Evolutionary conservation across 2,329 filamentous ascomycete genomes (phyloP).

Genomic region (Epichloe festucae): DNA sequence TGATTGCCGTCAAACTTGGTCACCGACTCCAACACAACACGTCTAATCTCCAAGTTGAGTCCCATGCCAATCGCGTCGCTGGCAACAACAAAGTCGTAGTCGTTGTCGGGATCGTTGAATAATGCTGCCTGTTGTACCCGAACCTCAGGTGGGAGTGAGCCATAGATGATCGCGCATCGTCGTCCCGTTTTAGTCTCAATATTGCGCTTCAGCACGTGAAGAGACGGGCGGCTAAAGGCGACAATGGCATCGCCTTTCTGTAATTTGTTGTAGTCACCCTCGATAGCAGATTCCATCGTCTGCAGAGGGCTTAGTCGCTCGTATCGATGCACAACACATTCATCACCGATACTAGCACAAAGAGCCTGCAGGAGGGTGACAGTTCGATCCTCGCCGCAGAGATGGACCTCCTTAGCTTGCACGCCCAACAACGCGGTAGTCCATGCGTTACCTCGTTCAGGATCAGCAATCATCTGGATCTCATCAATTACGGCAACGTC

Average conservation of each 20-base stretch:
- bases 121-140: conserved; percentile 79
- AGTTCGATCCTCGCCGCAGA: conserved; percentile 80
- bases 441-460: conserved; percentile 83
- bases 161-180: conserved; percentile 87
- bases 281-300: conserved; percentile 49
- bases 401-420: conserved; percentile 76
- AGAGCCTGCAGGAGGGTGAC: conserved; percentile 68
- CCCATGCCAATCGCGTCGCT: conserved; percentile 98
- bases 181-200: conserved; percentile 66
- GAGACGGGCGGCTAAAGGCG: conserved; percentile 66
- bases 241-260: conserved; percentile 87
- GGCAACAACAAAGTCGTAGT: conserved; percentile 88
- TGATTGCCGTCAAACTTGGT: conserved; percentile 55
- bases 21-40: conserved; percentile 73
- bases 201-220: conserved; percentile 66
- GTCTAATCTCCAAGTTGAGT: conserved; percentile 81
- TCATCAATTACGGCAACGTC: conserved; percentile 96
- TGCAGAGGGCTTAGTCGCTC: conserved; percentile 68
- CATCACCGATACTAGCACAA: conserved; percentile 68
- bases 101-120: conserved; percentile 91
- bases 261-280: conserved; percentile 50
- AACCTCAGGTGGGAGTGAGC: conserved; percentile 81
- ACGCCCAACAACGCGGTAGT: conserved; percentile 80
- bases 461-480: conserved; percentile 89
- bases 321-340: conserved; percentile 70